These are phyloP conservation scores for Lathyrus oleraceus DNA, from an alignment of 306 rosid species.

Conservation along the genomic window DNA sequence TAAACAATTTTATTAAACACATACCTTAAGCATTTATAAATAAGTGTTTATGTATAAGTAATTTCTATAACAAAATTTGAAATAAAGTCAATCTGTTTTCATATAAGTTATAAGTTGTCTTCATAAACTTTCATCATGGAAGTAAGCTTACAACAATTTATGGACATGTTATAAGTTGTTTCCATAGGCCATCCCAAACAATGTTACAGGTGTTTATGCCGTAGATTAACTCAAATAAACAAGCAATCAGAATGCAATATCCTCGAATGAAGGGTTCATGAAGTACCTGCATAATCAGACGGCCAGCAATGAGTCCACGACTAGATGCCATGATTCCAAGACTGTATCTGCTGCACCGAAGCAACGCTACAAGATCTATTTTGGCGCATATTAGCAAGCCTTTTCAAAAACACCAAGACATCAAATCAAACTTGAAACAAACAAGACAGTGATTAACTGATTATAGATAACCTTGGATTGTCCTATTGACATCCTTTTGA, in stretches of 20 bases:
- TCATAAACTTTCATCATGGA: not conserved
- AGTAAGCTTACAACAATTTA: not conserved
- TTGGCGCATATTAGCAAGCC: not conserved
- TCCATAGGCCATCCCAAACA: not conserved
- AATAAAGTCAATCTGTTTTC: not conserved
- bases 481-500: constrained; percentile 72
- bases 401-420: constrained; percentile 25
- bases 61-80: not conserved
- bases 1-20: not conserved
- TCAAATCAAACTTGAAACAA: constrained; percentile 17
- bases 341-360: constrained; percentile 85
- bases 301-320: constrained; percentile 83
- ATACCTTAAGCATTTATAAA: not conserved
- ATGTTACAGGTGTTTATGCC: not conserved
- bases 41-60: not conserved
- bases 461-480: constrained; percentile 68
- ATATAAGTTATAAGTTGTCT: not conserved
- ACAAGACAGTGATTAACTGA: not conserved
- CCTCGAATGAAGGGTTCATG: constrained; percentile 12
- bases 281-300: constrained; percentile 64
- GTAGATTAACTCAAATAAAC: not conserved
- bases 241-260: not conserved
- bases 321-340: constrained; percentile 97
- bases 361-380: constrained; percentile 85
- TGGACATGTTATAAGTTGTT: not conserved